These are phyloP conservation scores for Ilyonectria destructans DNA, from an alignment of 2,329 filamentous ascomycete species.

Conservation along the genomic window DNA sequence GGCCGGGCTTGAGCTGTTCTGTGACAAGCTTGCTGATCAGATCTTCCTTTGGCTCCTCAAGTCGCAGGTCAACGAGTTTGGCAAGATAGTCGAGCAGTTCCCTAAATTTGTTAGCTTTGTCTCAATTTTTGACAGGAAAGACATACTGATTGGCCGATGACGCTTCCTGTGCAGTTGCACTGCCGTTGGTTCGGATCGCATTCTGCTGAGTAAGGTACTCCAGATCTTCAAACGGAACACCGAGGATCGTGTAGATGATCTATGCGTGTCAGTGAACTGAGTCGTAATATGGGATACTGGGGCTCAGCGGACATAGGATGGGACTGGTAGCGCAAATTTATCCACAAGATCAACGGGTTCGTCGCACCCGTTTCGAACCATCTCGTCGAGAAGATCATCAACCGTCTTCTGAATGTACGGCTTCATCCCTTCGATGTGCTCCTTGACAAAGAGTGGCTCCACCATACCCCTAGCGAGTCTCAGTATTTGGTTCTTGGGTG, in stretches of 20 bases:
- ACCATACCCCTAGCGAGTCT: slow-evolving; percentile 59
- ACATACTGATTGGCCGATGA: slow-evolving; percentile 60
- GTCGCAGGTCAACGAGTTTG: slow-evolving; percentile 59
- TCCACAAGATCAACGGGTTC: slow-evolving; percentile 63
- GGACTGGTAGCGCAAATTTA: slow-evolving; percentile 64
- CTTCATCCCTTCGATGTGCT: slow-evolving; percentile 57
- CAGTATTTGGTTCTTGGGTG: neutral
- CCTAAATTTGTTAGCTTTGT: slow-evolving; percentile 41
- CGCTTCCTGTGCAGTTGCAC: slow-evolving; percentile 63
- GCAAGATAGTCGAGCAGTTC: slow-evolving; percentile 63
- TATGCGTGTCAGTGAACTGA: slow-evolving; percentile 40
- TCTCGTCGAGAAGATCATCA: slow-evolving; percentile 58
- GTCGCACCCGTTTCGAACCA: slow-evolving; percentile 56
- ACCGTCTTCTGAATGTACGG: slow-evolving; percentile 65
- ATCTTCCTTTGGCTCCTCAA: slow-evolving; percentile 60
- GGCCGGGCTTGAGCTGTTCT: slow-evolving; percentile 59
- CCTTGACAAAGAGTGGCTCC: slow-evolving; percentile 59
- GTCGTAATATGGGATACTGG: slow-evolving; percentile 40
- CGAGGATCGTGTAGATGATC: slow-evolving; percentile 67
- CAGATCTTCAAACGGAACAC: slow-evolving; percentile 64
- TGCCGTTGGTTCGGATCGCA: slow-evolving; percentile 64
- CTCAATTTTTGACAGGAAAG: rapidly evolving
- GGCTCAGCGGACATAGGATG: slow-evolving; percentile 59
- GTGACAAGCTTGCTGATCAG: slow-evolving; percentile 62
- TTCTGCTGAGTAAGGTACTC: slow-evolving; percentile 64